A percentile compares a stretch with the other conserved stretches of the same genome.
Conservation (phyloP, 2,329 filamentous ascomycete genomes). For the Penicillium sclerotigenum region DNA sequence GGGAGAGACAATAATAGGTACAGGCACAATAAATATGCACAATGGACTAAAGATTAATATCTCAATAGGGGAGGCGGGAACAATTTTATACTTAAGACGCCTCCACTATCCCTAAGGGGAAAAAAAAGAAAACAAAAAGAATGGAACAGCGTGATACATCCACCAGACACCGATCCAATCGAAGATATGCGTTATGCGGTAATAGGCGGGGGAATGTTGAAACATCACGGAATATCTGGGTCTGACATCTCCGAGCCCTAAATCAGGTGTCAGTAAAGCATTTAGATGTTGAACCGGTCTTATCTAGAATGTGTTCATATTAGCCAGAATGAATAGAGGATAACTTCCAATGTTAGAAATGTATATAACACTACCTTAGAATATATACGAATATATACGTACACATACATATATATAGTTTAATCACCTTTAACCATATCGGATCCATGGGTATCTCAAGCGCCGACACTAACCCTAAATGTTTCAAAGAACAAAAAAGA, state of each 20-base stretch:
- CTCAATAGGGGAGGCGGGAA: background rate
- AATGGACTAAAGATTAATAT: slow-evolving; percentile 14
- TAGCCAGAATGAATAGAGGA: too few species aligned
- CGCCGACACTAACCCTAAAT: slow-evolving; percentile 1
- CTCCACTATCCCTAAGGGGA: background rate
- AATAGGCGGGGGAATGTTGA: slow-evolving; percentile 18
- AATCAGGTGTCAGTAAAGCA: background rate
- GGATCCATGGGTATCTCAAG: background rate
- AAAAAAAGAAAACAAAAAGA: slow-evolving; percentile 5
- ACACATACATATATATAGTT: too few species aligned
- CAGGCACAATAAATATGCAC: background rate
- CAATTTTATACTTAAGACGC: slow-evolving; percentile 1
- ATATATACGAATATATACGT: too few species aligned
- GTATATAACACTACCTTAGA: too few species aligned
- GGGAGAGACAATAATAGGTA: slow-evolving; percentile 8
- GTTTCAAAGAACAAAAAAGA: slow-evolving; percentile 14
- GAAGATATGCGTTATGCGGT: slow-evolving; percentile 23
- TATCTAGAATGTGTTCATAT: background rate
- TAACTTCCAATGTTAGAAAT: too few species aligned
- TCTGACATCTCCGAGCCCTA: slow-evolving; percentile 5
- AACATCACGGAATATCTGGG: slow-evolving; percentile 2
- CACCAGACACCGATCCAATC: slow-evolving; percentile 27
- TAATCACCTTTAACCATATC: background rate
- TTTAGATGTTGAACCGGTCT: background rate
- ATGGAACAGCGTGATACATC: slow-evolving; percentile 21